Evolutionary conservation across 2,329 filamentous ascomycete genomes (phyloP), one percentile per base, ranked within the genome.

Genomic region (Knufia fluminis): DNA sequence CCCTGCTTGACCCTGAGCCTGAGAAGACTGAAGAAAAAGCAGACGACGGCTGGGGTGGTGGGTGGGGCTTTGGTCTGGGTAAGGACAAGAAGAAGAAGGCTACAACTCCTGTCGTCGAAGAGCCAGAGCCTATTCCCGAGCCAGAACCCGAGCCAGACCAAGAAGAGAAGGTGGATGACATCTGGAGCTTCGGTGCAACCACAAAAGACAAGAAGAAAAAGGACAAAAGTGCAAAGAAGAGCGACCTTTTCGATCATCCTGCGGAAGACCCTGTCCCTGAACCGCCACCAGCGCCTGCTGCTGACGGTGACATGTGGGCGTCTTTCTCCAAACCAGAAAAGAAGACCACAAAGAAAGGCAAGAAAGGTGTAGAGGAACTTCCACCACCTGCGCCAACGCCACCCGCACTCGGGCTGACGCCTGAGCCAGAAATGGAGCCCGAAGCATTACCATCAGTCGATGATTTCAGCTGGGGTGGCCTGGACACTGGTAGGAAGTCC

Each of bases 271-370:
- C 48, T 16, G 41, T 51, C 3, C 57, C 62, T 40, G 50, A 48
- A 35, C 33, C n/a, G n/a, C n/a, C n/a, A n/a, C n/a, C 41, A 6
- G 35, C 24, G 31, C 23, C 40, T 22, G 19, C 47, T 17, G 48
- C 23, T n/a, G 50, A 51, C 20, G 59, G 60, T 44, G 59, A 60
- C 45, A 58, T 64, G 28, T 71, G 66, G 67, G 64, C 57, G 1
- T 39, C 59, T 6, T 55, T 55, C 39, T 54, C 49, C 23, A 57
- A 57, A 28, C 4, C 50, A 24, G 57, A 61, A 3, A 71, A 70
- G 38, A 65, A 67, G 20, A 78, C 76, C 59, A 77, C 74, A 56
- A 66, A 66, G 56, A 63, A 63, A 1, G 74, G 71, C 55, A 78
- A 73, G 59, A 65, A 60, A 41, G 63, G 65, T 48, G 75, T 67